Percentiles rank a stretch among this genome's conserved stretches.
Conservation (phyloP, 23 red algal species). For the Gracilaria vermiculophylla region DNA sequence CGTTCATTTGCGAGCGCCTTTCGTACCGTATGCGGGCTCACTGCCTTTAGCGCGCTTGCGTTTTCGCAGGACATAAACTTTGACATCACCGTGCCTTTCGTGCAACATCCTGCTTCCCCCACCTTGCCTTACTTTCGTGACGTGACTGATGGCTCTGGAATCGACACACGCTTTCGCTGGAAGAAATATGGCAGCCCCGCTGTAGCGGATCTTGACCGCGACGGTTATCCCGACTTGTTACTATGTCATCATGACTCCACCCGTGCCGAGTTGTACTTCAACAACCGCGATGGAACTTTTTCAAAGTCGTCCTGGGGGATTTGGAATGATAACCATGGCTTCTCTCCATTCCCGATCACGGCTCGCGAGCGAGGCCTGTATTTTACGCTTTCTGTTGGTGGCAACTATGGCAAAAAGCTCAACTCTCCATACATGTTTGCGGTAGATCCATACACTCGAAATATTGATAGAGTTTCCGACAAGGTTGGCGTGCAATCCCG, state of each 20-base stretch:
- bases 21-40: too few relatives aligned
- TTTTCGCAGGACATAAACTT: background rate
- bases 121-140: background rate
- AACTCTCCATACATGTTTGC: slow-evolving; percentile 25
- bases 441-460: background rate
- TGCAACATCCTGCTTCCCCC: background rate
- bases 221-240: slow-evolving; percentile 62
- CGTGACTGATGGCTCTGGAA: background rate
- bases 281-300: slow-evolving; percentile 54
- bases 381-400: slow-evolving; percentile 47
- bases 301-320: background rate
- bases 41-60: too few relatives aligned
- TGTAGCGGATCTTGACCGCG: slow-evolving; percentile 64
- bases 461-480: background rate
- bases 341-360: background rate
- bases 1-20: too few relatives aligned
- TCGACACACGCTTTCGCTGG: background rate
- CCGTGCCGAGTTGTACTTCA: slow-evolving; percentile 34
- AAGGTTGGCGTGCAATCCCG: background rate
- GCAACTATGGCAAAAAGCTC: slow-evolving; percentile 18
- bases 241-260: slow-evolving; percentile 54
- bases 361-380: slow-evolving; percentile 1
- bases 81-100: background rate
- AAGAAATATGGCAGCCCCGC: slow-evolving; percentile 62
- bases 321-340: slow-evolving; percentile 45